Percentiles rank a stretch among this genome's conserved stretches.
These are phyloP conservation scores for Epichloe uncinata DNA, from an alignment of 2,329 filamentous ascomycete species.

Conservation along the genomic window DNA sequence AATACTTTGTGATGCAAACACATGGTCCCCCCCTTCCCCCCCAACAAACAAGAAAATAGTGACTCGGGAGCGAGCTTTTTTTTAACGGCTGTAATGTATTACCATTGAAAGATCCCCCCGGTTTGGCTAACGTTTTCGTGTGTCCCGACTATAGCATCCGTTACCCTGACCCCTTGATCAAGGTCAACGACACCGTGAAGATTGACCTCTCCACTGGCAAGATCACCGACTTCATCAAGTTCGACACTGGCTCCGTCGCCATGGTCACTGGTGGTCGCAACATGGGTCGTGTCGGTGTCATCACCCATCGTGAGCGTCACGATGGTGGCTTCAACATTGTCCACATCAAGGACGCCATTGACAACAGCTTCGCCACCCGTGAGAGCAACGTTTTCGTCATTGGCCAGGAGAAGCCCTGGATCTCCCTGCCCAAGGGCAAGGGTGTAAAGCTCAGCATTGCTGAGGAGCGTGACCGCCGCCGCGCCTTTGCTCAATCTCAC, in stretches of 20 bases:
- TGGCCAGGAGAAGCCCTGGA: constrained; percentile 96
- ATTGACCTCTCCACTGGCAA: constrained; percentile 94
- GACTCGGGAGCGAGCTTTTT: constrained; percentile 3
- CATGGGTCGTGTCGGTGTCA: constrained; percentile 99
- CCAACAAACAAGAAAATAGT: background rate
- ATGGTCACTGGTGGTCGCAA: constrained; percentile 99
- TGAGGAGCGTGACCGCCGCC: constrained; percentile 97
- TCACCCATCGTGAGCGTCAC: constrained; percentile 99
- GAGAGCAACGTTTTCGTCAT: constrained; percentile 99
- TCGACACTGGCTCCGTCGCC: constrained; percentile 94
- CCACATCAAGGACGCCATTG: constrained; percentile 99
- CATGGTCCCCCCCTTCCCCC: background rate
- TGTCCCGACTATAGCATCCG: constrained; percentile 59
- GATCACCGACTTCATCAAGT: constrained; percentile 96
- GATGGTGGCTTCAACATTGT: constrained; percentile 99
- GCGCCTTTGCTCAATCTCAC: constrained; percentile 46
- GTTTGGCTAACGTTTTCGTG: constrained; percentile 20
- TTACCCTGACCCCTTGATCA: constrained; percentile 96
- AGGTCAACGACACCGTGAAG: constrained; percentile 99
- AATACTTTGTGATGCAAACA: background rate
- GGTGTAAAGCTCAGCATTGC: constrained; percentile 99
- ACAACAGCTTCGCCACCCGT: constrained; percentile 99
- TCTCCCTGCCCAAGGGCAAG: constrained; percentile 99
- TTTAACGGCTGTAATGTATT: constrained; percentile 48
- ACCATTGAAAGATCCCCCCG: constrained; percentile 14